These are phyloP conservation scores for Diplodia intermedia DNA, from an alignment of 2,329 filamentous ascomycete species.

Conservation along the genomic window DNA sequence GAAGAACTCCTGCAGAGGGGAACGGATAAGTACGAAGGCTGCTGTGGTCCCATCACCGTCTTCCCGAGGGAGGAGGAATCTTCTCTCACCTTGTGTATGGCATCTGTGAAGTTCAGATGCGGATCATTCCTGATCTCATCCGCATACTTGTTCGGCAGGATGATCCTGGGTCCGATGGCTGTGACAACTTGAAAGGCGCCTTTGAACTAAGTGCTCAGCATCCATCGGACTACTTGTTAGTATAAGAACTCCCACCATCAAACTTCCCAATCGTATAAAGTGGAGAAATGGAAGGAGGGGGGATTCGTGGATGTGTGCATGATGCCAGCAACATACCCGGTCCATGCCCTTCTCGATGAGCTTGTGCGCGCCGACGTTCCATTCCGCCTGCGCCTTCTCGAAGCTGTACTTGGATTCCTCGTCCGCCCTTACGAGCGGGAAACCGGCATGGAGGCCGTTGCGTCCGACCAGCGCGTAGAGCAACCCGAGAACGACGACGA, in stretches of 20 bases:
- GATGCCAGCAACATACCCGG: background rate
- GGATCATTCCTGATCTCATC: conserved; percentile 24
- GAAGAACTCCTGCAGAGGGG: conserved; percentile 14
- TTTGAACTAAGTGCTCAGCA: background rate
- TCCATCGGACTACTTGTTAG: background rate
- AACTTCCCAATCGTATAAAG: background rate
- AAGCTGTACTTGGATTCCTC: background rate
- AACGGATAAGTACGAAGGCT: background rate
- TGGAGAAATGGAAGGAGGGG: background rate
- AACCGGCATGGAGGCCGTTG: background rate
- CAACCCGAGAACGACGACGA: background rate
- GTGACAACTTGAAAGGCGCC: conserved; percentile 16
- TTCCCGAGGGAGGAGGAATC: too few relatives aligned
- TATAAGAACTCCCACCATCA: background rate
- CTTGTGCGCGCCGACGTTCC: background rate
- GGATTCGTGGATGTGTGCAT: background rate
- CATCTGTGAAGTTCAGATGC: conserved; percentile 9
- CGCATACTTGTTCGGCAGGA: conserved; percentile 12
- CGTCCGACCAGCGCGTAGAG: background rate
- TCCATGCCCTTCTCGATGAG: conserved; percentile 1
- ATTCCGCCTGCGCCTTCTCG: conserved; percentile 1
- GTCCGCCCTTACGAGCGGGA: background rate
- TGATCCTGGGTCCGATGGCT: conserved; percentile 7
- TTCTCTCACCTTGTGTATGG: background rate
- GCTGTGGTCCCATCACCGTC: fast-evolving